phyloP scores from a whole-genome alignment of 768 basidiomycete genomes.

The Podaxis mareebaensis region DNA sequence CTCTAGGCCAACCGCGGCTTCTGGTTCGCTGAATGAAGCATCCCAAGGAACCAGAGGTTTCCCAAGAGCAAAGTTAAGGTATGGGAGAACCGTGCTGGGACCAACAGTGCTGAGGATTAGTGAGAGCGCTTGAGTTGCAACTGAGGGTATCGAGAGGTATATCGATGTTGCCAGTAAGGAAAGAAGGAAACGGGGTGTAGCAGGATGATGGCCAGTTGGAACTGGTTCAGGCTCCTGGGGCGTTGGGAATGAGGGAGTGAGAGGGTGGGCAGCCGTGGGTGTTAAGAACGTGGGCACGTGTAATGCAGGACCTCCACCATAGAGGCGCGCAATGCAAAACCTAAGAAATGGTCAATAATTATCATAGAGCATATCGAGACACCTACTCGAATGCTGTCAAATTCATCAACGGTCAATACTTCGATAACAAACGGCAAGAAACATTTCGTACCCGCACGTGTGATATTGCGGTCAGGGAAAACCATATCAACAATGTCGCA shows the following conservation, averaged over 20 bases:
- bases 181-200: constrained; percentile 77
- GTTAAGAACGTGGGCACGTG: constrained; percentile 64
- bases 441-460: constrained; percentile 66
- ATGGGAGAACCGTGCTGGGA: constrained; percentile 73
- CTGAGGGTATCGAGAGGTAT: constrained; percentile 79
- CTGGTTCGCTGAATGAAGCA: constrained; percentile 41
- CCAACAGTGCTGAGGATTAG: constrained; percentile 74
- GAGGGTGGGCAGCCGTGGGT: constrained; percentile 65
- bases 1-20: constrained; percentile 73
- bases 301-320: constrained; percentile 81
- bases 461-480: constrained; percentile 88
- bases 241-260: constrained; percentile 66
- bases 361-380: not conserved
- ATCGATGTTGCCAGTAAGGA: constrained; percentile 86
- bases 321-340: constrained; percentile 83
- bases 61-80: constrained; percentile 83
- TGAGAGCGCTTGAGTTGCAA: constrained; percentile 75
- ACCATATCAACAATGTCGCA: constrained; percentile 65
- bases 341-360: constrained; percentile 36
- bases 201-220: constrained; percentile 66
- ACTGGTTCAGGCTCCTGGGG: constrained; percentile 26
- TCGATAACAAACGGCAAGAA: constrained; percentile 2
- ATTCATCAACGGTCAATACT: not conserved
- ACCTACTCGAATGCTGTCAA: constrained; percentile 84
- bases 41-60: constrained; percentile 49